Base-by-base conservation (phyloP, 768 basidiomycete species). In the Russula lepida region DNA sequence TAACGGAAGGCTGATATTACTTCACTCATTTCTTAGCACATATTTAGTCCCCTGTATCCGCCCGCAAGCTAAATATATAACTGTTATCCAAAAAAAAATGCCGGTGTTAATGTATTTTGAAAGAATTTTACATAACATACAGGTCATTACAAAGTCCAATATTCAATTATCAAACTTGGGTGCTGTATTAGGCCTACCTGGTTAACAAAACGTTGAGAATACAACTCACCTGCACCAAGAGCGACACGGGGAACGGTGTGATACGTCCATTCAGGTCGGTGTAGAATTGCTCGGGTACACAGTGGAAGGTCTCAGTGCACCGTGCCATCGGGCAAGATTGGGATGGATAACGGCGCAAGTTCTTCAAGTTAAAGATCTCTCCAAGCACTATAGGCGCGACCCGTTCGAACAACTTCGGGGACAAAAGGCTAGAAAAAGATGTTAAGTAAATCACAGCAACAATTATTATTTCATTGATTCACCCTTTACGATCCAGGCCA, bases 181-280 rank as follows among this genome's bases (percentile, higher is more conserved):
- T 19, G 15, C 23, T 9, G 11, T 5, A 11, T 27, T 63, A n/a
- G 62, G 56, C 30, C n/a, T 8, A 27, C 32, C 7, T 0, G 30
- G 28, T 28, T 19, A 23, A 19, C n/a, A 56, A 37, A 13, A 23
- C 9, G n/a, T 11, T 11, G 3, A 51, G 30, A 30, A 37, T 17
- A 43, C 32, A 6, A 55, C 67, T 13, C 47, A 69, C 69, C 63
- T 69, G 64, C 47, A 69, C 59, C 21, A 69, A 7, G 37, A 69
- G 54, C 21, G 69, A 66, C 28, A 50, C 57, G 3, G 69, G 68
- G 60, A 69, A 69, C 4, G 66, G 69, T 12, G 67, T 69, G 15
- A 59, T 19, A 27, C n/a, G n/a, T 3, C 68, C 64, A 46, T 64
- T 56, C 9, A 48, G 21, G 53, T 65, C 56, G 15, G 51, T 23